These are phyloP conservation scores for Anisodus tanguticus DNA, from an alignment of 257 asterid species.

Conservation along the genomic window DNA sequence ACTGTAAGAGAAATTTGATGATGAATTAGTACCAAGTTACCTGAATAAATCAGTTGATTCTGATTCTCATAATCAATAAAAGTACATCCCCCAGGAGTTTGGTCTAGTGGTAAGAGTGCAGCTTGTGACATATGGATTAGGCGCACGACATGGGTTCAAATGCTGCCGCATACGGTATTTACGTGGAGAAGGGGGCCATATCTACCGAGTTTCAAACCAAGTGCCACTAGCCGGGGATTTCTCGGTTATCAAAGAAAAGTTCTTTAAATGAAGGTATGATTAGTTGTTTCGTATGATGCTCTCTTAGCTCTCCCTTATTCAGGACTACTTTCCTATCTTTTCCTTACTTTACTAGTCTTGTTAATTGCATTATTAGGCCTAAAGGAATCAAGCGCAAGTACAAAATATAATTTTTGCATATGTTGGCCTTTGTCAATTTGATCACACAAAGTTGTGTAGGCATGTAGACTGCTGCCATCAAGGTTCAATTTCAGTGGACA, in stretches of 20 bases:
- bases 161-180: not conserved
- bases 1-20: conserved; percentile 2
- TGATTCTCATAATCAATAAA: not conserved
- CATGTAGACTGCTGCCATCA: not conserved
- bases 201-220: conserved; percentile 11
- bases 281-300: not conserved
- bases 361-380: conserved; percentile 7
- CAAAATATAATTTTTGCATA: not conserved
- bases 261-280: not conserved
- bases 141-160: conserved; percentile 1
- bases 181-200: not conserved
- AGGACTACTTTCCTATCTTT: not conserved
- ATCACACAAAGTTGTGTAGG: not conserved
- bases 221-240: conserved; percentile 8
- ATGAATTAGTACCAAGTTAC: not conserved
- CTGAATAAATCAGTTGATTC: conserved; percentile 7
- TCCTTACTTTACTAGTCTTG: not conserved
- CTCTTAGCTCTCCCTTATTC: conserved; percentile 6
- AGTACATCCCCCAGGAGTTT: not conserved
- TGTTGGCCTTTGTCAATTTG: conserved; percentile 14
- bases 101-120: not conserved
- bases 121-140: not conserved
- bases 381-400: not conserved
- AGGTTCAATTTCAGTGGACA: conserved; percentile 16
- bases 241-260: not conserved